phyloP scores from a whole-genome alignment of 129 eudicot species.

The Ambrosia artemisiifolia region DNA sequence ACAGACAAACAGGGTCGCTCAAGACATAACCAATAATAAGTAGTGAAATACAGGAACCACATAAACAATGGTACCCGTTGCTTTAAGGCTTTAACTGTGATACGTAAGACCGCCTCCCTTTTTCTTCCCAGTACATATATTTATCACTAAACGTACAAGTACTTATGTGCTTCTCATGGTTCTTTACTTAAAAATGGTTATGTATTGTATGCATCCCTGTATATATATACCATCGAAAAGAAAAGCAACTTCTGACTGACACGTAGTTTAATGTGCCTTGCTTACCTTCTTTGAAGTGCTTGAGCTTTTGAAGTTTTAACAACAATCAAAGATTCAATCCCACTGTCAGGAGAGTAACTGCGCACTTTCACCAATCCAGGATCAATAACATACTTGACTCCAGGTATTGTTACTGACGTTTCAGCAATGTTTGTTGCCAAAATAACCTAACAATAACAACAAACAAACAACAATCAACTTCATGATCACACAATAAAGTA shows the following conservation, averaged over 20 bases:
- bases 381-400: slow-evolving; percentile 91
- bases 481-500: not conserved
- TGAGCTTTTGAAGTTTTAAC: slow-evolving; percentile 95
- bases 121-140: not conserved
- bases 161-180: not conserved
- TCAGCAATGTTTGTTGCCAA: slow-evolving; percentile 97
- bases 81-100: too few species aligned
- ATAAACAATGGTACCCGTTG: too few species aligned
- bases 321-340: slow-evolving; percentile 74
- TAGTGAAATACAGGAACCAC: too few species aligned
- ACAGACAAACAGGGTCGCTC: too few species aligned
- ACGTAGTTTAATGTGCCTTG: not conserved
- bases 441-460: slow-evolving; percentile 53
- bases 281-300: slow-evolving; percentile 94
- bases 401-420: slow-evolving; percentile 98
- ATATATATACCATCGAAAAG: not conserved
- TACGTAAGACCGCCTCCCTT: not conserved
- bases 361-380: slow-evolving; percentile 98
- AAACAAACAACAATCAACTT: not conserved
- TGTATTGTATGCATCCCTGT: not conserved
- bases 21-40: too few species aligned
- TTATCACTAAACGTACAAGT: not conserved
- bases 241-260: not conserved
- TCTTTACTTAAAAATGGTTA: not conserved
- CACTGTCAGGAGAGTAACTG: slow-evolving; percentile 67